Evolutionary conservation across 139 green algal genomes (phyloP), one percentile per base, ranked within the genome.

Genomic region (Trebouxia sp.): DNA sequence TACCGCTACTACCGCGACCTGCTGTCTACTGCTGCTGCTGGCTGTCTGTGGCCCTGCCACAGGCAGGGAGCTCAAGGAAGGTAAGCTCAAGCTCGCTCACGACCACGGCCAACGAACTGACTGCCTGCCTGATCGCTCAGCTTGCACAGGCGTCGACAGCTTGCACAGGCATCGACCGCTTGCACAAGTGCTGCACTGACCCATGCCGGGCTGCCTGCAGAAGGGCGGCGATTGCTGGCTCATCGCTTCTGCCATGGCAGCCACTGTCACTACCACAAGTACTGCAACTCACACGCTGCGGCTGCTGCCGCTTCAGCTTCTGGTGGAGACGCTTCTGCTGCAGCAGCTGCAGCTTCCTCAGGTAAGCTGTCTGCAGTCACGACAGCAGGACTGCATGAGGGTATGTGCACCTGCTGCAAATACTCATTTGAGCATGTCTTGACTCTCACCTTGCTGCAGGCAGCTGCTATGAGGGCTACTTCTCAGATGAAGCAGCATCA

Each of bases 221-320:
- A 20, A 65, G 53, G 53, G 3, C 53, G 53, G 3, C 53, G 32
- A 35, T 65, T 65, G 53, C 53, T 65, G 22, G 11, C 20, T 11
- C 17, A 30, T 8, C 53, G 32, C 10, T 24, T 35, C 53, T 35
- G 53, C 22, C 10, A 65, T 14, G 53, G 53, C 53, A 35, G 53
- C 24, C 20, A 65, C 20, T 65, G 53, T 30, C 20, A 65, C 20
- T 65, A 65, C 53, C 53, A 65, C 53, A 65, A 65, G 53, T 65
- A 65, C 5, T 65, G 53, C 53, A 30, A 65, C 53, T 28, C 53
- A 37, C 53, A 65, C 22, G 53, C 53, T 65, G 53, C 53, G 32
- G 53, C 53, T 35, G 53, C 53, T 65, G 53, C 53, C 32, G 53
- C 53, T 37, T 65, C 53, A 65, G 53, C 53, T 65, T 65, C 53